Evolutionary conservation across 2,329 filamentous ascomycete species (phyloP), one percentile per base, ranked within the genome.

Genomic region (Phaeosphaeria sp.): DNA sequence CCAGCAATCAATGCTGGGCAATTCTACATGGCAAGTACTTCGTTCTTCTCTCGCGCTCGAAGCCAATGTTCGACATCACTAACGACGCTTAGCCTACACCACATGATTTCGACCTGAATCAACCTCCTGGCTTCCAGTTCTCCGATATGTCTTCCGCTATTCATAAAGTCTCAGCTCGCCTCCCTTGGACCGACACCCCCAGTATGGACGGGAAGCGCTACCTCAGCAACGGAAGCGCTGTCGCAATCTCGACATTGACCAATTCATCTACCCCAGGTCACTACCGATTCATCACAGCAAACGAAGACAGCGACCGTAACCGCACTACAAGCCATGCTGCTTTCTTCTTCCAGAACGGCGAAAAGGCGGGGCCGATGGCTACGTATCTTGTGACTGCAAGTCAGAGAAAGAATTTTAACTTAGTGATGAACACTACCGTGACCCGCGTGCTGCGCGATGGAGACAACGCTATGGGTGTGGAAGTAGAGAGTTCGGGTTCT

Each of bases 331-430:
- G 82, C 47, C 83, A 84, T 72, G 85, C 85, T 13, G 82, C 85
- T 49, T 89, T 84, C 77, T 89, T 90, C 84, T 89, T 86, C 69
- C 77, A 79, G 2, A 74, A 86, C 49, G 87, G 87, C 49, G 86
- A 89, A 73, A 82, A 89, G 57, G 86, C 85, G 36, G 89, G 89
- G 0, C 88, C 89, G 2, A 79, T 91, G 75, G 85, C 85, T 4
- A 90, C 89, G 1, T 91, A 91, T 67, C 83, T 91, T 0, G 84
- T 87, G 2, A 79, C 82, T 9, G 87, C 87, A 2, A 81, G 80
- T 49, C 77, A 79, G 46, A 80, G 84, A 54, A 72, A 79, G 39
- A 89, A 90, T 75, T 91, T 91, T 74, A 80, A 83, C 42, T 77
- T 91, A 51, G 85, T 84, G 80, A 82, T 84, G 27, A 85, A 87